Evolutionary conservation across 805 yeast species (phyloP).

Genomic region (Teunomyces lycoperdinae): DNA sequence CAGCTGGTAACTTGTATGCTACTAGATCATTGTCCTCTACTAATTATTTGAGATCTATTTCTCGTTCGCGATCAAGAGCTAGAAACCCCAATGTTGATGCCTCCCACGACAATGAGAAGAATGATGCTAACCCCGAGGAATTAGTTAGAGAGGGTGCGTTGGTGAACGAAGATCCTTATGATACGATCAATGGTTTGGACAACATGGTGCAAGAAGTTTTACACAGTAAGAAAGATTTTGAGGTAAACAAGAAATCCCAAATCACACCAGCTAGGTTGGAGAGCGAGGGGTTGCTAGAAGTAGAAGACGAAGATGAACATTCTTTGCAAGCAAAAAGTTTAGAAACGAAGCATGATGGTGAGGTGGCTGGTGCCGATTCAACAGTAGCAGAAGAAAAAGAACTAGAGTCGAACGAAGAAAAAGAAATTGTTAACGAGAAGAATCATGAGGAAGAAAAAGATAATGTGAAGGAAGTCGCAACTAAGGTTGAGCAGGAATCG

Average conservation of each 20-base stretch:
- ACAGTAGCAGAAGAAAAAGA: not conserved
- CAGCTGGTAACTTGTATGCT: constrained; percentile 20
- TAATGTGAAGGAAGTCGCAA: not conserved
- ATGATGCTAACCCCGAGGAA: constrained; percentile 34
- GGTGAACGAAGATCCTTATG: constrained; percentile 47
- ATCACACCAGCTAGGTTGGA: not conserved
- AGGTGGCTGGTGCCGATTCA: not conserved
- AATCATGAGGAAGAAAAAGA: not conserved
- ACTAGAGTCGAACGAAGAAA: not conserved
- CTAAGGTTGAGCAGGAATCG: not conserved
- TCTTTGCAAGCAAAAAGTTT: not conserved
- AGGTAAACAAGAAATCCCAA: not conserved
- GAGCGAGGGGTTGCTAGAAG: not conserved
- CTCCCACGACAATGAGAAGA: constrained; percentile 29
- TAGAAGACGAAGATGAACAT: not conserved
- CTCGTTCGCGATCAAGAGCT: constrained; percentile 60
- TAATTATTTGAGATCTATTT: constrained; percentile 61
- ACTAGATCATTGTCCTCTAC: constrained; percentile 43
- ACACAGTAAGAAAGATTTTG: constrained; percentile 12
- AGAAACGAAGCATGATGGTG: not conserved
- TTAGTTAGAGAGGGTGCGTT: constrained; percentile 58
- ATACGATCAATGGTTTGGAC: constrained; percentile 47
- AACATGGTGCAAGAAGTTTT: constrained; percentile 49
- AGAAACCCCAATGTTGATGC: constrained; percentile 15
- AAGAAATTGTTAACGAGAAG: constrained; percentile 1